These are phyloP conservation scores for Trypanosoma melophagium DNA, from an alignment of 208 protist genomes.

Conservation along the genomic window DNA sequence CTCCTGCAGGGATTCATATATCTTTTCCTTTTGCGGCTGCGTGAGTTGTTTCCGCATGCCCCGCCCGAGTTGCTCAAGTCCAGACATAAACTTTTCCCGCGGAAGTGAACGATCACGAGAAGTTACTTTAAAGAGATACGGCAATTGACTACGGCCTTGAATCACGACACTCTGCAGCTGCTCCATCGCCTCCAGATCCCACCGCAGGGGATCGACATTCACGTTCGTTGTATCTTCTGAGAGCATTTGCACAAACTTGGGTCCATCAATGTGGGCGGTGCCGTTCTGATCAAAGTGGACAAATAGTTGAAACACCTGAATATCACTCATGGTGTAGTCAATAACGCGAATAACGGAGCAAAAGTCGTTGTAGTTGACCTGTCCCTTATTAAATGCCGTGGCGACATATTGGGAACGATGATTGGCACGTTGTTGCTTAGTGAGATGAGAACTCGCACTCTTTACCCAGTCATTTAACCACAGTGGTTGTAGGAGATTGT, in stretches of 20 bases:
- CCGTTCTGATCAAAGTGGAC: slow-evolving; percentile 62
- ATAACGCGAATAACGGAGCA: slow-evolving; percentile 82
- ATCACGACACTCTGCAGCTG: slow-evolving; percentile 87
- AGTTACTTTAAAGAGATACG: slow-evolving; percentile 64
- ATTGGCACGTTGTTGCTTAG: slow-evolving; percentile 77
- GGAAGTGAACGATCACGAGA: slow-evolving; percentile 54
- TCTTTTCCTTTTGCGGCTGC: slow-evolving; percentile 68
- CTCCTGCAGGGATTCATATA: slow-evolving; percentile 68
- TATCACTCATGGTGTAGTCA: slow-evolving; percentile 82
- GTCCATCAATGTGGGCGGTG: slow-evolving; percentile 65
- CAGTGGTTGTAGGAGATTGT: slow-evolving; percentile 70
- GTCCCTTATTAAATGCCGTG: slow-evolving; percentile 69
- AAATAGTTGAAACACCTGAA: slow-evolving; percentile 85
- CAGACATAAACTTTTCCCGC: slow-evolving; percentile 63
- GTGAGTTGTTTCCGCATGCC: slow-evolving; percentile 83
- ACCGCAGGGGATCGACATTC: slow-evolving; percentile 50
- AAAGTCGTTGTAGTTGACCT: slow-evolving; percentile 87
- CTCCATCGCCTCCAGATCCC: slow-evolving; percentile 84
- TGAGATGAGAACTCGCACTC: slow-evolving; percentile 50
- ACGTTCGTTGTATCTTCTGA: slow-evolving; percentile 48
- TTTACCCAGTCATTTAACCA: slow-evolving; percentile 76
- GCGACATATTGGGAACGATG: slow-evolving; percentile 78
- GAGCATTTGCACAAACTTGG: slow-evolving; percentile 63
- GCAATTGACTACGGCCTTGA: slow-evolving; percentile 73
- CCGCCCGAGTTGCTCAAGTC: slow-evolving; percentile 66